These are phyloP conservation scores for Cryptococcus floricola DNA, from an alignment of 1,284 basidiomycete genomes.

Conservation along the genomic window DNA sequence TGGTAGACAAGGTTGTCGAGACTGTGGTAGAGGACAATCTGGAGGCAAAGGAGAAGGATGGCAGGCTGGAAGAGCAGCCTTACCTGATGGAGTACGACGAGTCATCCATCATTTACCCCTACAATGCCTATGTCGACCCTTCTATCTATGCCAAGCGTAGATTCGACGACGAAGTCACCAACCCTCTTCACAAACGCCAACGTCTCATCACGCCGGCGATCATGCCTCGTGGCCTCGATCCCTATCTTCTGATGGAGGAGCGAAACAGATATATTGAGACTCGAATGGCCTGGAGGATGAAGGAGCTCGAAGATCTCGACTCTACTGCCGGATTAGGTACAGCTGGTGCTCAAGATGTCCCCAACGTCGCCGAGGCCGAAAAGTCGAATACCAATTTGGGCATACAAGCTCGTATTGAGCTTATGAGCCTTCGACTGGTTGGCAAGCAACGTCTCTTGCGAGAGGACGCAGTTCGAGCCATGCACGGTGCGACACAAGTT, in stretches of 20 bases:
- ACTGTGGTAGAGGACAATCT: slow-evolving; percentile 52
- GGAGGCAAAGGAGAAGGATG: slow-evolving; percentile 27
- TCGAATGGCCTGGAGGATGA: slow-evolving; percentile 81
- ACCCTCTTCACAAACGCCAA: slow-evolving; percentile 54
- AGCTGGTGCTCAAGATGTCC: slow-evolving; percentile 56
- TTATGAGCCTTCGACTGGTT: slow-evolving; percentile 84
- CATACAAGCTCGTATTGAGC: slow-evolving; percentile 85
- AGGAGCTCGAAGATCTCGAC: slow-evolving; percentile 79
- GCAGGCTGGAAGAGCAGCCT: slow-evolving; percentile 23
- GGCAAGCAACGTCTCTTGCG: slow-evolving; percentile 85
- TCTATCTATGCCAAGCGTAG: slow-evolving; percentile 65
- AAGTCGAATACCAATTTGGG: slow-evolving; percentile 30
- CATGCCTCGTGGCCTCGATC: slow-evolving; percentile 90
- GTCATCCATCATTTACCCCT: slow-evolving; percentile 82
- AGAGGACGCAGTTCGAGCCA: slow-evolving; percentile 78
- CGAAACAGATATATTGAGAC: slow-evolving; percentile 87
- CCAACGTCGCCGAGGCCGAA: slow-evolving; percentile 41
- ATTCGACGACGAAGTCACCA: slow-evolving; percentile 49
- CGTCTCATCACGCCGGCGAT: slow-evolving; percentile 80
- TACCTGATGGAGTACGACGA: slow-evolving; percentile 69
- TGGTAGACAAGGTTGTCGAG: slow-evolving; percentile 75
- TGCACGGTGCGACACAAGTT: slow-evolving; percentile 85
- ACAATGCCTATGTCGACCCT: slow-evolving; percentile 89
- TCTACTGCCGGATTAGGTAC: slow-evolving; percentile 76
- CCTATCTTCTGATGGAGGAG: slow-evolving; percentile 83